Conservation (phyloP, 106 monocot genomes). For the Dendrobium officinale region DNA sequence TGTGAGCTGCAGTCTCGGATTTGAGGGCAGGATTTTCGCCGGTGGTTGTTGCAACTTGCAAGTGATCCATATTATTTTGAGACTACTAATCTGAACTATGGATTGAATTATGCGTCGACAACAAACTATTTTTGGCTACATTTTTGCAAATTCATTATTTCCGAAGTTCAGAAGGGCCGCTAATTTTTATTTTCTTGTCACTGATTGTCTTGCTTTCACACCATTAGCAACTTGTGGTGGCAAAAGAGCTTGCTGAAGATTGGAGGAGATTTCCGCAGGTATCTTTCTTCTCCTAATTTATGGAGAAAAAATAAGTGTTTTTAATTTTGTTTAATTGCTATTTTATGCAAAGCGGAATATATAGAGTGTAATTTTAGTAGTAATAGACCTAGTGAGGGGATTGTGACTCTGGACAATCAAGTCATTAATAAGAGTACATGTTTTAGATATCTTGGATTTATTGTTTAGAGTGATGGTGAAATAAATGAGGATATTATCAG, state of each 20-base stretch:
- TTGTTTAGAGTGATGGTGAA: too few relatives aligned
- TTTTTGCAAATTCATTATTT: conserved; percentile 78
- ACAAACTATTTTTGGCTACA: conserved; percentile 69
- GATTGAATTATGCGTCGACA: conserved; percentile 66
- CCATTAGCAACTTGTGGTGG: conserved; percentile 70
- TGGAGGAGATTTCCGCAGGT: conserved; percentile 78
- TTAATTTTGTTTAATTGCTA: too few relatives aligned
- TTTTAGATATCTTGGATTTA: too few relatives aligned
- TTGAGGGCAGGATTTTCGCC: conserved; percentile 70
- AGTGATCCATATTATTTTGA: conserved; percentile 55
- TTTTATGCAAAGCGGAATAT: too few relatives aligned
- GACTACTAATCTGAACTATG: conserved; percentile 26
- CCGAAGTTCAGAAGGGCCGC: conserved; percentile 93
- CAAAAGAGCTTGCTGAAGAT: conserved; percentile 81
- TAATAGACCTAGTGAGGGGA: too few relatives aligned
- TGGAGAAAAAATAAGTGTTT: too few relatives aligned
- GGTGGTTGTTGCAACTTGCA: conserved; percentile 23
- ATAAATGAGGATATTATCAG: too few relatives aligned
- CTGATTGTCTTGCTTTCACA: conserved; percentile 61
- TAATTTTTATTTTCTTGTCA: conserved; percentile 77
- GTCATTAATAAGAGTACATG: too few relatives aligned
- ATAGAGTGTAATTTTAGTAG: too few relatives aligned
- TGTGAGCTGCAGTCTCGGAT: conserved; percentile 52
- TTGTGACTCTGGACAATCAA: too few relatives aligned
- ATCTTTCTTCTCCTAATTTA: background rate